Evolutionary conservation across 129 eudicot genomes (phyloP), one percentile per base, ranked within the genome.

Genomic region (Gnaphalium uliginosum): DNA sequence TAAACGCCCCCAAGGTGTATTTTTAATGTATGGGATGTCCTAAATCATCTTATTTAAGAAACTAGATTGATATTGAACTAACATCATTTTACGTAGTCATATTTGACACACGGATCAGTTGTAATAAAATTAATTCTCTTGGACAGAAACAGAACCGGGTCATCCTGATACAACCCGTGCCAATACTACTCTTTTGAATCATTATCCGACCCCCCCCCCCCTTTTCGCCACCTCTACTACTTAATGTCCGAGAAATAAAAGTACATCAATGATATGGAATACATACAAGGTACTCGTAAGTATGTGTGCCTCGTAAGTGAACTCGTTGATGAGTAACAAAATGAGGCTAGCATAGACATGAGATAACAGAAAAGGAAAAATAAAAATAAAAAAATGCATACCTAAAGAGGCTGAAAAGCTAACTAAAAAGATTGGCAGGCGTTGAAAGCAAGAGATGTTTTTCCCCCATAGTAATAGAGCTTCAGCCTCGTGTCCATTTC

Each of bases 401-500:
- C 99, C 99, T 81, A 94, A 76, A 72, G 59, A 69, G 74, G 85
- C 77, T 60, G 97, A 89, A 68, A 94, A 94, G 37, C 85, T 78
- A 70, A 87, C 85, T 71, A 60, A 57, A 76, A 89, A 89, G 51
- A 84, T 86, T 35, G 97, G 90, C 84, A 91, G 84, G 79, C 50
- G 76, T 68, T 91, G 93, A 54, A 76, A 81, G 64, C 62, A 63
- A 57, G 99, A 81, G 50, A 94, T 81, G 68, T 77, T 83, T 66
- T 86, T 85, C 62, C 99, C 99, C 91, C 93, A 87, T 50, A 19
- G 75, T 75, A 94, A 78, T 73, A 88, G 97, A 72, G 85, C 72
- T 87, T 94, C 96, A 70, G 99, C 96, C 74, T 91, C 96, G 32
- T 85, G 39, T 64, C 84, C 93, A 87, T 87, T 87, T 79, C 99